phyloP scores from a whole-genome alignment of 768 basidiomycete species.

The Suillus subaureus region DNA sequence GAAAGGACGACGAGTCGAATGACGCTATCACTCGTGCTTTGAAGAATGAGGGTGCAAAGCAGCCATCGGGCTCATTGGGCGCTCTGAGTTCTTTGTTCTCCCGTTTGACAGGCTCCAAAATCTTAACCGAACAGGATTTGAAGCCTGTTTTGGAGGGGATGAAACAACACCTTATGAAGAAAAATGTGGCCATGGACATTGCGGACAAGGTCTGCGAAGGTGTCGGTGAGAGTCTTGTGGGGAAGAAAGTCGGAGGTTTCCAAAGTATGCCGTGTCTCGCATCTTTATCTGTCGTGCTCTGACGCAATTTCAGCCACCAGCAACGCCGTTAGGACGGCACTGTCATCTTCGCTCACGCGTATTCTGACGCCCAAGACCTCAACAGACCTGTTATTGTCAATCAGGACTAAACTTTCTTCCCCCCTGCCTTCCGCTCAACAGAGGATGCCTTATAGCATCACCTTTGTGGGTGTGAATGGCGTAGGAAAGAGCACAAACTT shows the following conservation, averaged over 20 bases:
- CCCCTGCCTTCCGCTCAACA: conserved; percentile 75
- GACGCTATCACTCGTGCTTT: conserved; percentile 60
- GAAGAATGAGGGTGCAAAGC: conserved; percentile 40
- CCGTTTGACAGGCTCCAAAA: conserved; percentile 82
- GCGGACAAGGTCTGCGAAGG: conserved; percentile 93
- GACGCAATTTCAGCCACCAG: conserved; percentile 63
- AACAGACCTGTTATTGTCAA: conserved; percentile 93
- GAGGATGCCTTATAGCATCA: conserved; percentile 86
- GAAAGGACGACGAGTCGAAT: conserved; percentile 32
- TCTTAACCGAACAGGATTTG: conserved; percentile 79
- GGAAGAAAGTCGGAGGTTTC: conserved; percentile 89
- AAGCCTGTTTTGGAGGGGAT: conserved; percentile 89
- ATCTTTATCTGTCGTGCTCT: conserved; percentile 6
- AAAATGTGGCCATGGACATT: conserved; percentile 97
- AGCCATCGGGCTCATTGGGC: conserved; percentile 53
- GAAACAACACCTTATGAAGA: conserved; percentile 98
- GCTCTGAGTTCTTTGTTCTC: conserved; percentile 80
- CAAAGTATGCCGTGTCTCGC: conserved; percentile 59
- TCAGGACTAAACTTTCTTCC: conserved; percentile 82
- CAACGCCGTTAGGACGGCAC: conserved; percentile 77
- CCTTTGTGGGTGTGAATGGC: conserved; percentile 98
- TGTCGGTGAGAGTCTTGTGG: conserved; percentile 87
- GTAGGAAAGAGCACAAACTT: conserved; percentile 99
- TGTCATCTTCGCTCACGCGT: conserved; percentile 86
- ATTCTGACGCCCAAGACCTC: conserved; percentile 97